Conservation (phyloP, 495 filamentous ascomycete species). For the Saxispiralis lemnorum region DNA sequence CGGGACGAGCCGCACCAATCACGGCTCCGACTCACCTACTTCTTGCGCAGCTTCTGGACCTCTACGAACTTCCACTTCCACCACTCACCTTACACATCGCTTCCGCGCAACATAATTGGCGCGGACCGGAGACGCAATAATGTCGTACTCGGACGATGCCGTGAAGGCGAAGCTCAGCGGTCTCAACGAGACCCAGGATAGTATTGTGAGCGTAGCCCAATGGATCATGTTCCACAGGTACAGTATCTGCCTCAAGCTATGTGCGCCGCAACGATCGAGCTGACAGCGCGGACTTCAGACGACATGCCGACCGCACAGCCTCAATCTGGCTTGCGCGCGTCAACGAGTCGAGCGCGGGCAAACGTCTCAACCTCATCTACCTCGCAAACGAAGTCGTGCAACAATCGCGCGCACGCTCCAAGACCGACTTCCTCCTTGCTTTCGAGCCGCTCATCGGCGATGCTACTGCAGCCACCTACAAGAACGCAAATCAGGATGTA, state of each 20-base stretch:
- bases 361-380: slow-evolving; percentile 81
- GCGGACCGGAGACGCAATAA: slow-evolving; percentile 40
- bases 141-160: slow-evolving; percentile 90
- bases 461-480: slow-evolving; percentile 67
- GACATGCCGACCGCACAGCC: slow-evolving; percentile 75
- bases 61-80: too few relatives aligned
- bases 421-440: slow-evolving; percentile 78
- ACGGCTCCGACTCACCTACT: too few relatives aligned
- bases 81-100: too few relatives aligned
- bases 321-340: slow-evolving; percentile 78
- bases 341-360: slow-evolving; percentile 64
- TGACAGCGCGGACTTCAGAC: slow-evolving; percentile 32
- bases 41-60: too few relatives aligned
- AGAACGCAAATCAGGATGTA: slow-evolving; percentile 62
- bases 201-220: slow-evolving; percentile 85
- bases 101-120: too few relatives aligned
- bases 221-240: slow-evolving; percentile 99
- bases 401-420: slow-evolving; percentile 76
- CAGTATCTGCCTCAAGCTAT: slow-evolving; percentile 3
- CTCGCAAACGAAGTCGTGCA: slow-evolving; percentile 95
- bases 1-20: too few relatives aligned
- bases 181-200: slow-evolving; percentile 89
- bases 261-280: too few relatives aligned
- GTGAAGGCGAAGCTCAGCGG: slow-evolving; percentile 85
- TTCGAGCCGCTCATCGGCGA: slow-evolving; percentile 74